phyloP scores from a whole-genome alignment of 495 filamentous ascomycete genomes.

The Xylaria curta region DNA sequence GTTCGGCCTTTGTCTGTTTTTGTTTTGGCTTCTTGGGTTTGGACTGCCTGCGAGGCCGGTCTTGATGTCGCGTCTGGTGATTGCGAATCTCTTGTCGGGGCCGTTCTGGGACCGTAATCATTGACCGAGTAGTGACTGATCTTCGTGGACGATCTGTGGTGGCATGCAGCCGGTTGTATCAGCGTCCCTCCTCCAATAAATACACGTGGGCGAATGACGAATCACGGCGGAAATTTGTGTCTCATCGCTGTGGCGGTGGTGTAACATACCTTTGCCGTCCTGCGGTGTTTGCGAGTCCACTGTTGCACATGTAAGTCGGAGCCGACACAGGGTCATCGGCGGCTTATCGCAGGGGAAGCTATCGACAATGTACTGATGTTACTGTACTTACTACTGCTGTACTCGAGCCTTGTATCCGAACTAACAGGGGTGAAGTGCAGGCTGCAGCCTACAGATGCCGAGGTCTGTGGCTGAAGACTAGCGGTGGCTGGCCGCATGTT shows the following conservation, averaged over 20 bases:
- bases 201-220: background rate
- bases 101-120: conserved; percentile 30
- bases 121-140: conserved; percentile 29
- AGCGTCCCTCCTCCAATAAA: conserved; percentile 20
- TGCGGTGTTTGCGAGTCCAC: conserved; percentile 21
- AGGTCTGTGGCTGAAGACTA: conserved; percentile 21
- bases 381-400: conserved; percentile 2
- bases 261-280: conserved; percentile 23
- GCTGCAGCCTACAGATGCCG: conserved; percentile 1
- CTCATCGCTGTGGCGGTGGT: background rate
- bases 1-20: background rate
- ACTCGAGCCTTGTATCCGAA: conserved; percentile 13
- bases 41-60: background rate
- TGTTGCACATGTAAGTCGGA: conserved; percentile 17
- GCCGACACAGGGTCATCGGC: conserved; percentile 3
- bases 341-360: conserved; percentile 1
- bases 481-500: conserved; percentile 4
- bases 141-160: conserved; percentile 30
- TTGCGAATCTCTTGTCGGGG: background rate
- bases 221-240: background rate
- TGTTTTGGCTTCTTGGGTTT: conserved; percentile 18
- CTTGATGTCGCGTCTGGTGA: conserved; percentile 20
- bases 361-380: conserved; percentile 2
- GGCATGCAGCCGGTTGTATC: conserved; percentile 32
- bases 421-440: background rate